These are phyloP conservation scores for Leishmania gerbilli DNA, from an alignment of 208 protist species.

Conservation along the genomic window DNA sequence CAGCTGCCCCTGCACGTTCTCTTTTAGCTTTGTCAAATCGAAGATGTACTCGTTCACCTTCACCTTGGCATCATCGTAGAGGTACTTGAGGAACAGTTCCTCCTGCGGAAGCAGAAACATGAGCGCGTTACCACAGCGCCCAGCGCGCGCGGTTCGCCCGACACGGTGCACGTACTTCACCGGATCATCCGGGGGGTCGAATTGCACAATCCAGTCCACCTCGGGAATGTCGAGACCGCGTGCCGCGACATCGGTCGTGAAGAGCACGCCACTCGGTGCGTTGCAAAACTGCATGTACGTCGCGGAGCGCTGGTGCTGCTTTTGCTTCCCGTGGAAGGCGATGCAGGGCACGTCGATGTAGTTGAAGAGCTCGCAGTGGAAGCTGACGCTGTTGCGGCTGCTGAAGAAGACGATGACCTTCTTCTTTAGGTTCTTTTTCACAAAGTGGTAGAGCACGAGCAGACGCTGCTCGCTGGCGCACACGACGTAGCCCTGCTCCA, in stretches of 20 bases:
- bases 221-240: constrained; percentile 99
- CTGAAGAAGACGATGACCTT: constrained; percentile 99
- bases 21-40: constrained; percentile 95
- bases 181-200: constrained; percentile 99
- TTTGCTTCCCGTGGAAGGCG: constrained; percentile 99
- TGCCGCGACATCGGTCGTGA: constrained; percentile 99
- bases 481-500: constrained; percentile 98
- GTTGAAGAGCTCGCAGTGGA: constrained; percentile 99
- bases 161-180: constrained; percentile 99
- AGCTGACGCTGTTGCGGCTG: constrained; percentile 98
- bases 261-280: constrained; percentile 96
- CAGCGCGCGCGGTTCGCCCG: constrained; percentile 97
- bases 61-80: constrained; percentile 96
- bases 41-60: constrained; percentile 98
- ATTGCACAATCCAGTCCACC: constrained; percentile 99
- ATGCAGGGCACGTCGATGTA: constrained; percentile 99
- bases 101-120: constrained; percentile 99
- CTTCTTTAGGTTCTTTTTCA: constrained; percentile 98
- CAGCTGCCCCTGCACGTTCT: constrained; percentile 91
- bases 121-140: constrained; percentile 91
- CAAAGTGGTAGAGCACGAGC: constrained; percentile 98
- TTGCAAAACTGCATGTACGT: constrained; percentile 99
- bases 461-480: constrained; percentile 96
- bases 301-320: constrained; percentile 98
- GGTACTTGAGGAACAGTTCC: constrained; percentile 98